Evolutionary conservation across 163 green algal genomes (phyloP).

Genomic region (Trebouxiophyceae sp.): DNA sequence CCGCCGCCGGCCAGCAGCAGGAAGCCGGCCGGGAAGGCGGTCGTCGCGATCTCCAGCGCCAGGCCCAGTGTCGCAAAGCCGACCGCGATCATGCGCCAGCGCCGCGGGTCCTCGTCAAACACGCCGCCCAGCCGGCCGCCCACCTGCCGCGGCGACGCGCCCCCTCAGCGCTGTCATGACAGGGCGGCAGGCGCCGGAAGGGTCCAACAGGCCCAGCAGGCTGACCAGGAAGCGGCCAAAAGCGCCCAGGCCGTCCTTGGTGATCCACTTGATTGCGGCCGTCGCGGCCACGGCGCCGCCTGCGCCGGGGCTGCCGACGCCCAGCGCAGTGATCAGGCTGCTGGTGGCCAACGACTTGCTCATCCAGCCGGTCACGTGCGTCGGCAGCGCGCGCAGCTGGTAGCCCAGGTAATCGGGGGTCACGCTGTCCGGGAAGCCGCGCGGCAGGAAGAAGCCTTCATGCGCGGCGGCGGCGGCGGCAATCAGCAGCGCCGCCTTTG

Average conservation of each 20-base stretch:
- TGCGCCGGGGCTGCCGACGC: conserved; percentile 36
- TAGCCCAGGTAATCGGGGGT: conserved; percentile 32
- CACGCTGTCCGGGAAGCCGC: conserved; percentile 33
- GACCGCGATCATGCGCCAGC: conserved; percentile 74
- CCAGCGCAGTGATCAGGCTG: conserved; percentile 46
- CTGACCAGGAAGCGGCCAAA: conserved; percentile 67
- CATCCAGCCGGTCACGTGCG: conserved; percentile 30
- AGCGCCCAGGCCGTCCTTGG: conserved; percentile 77
- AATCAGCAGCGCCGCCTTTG: too few relatives aligned
- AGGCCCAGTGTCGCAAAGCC: conserved; percentile 55
- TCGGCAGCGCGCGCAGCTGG: conserved; percentile 57
- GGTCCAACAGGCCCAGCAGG: neutral
- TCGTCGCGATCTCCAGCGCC: conserved; percentile 69
- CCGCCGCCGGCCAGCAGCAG: conserved; percentile 31
- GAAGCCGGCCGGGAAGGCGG: conserved; percentile 45
- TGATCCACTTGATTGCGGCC: conserved; percentile 80
- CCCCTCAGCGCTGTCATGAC: neutral
- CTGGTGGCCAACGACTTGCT: conserved; percentile 54
- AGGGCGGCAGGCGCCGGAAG: neutral
- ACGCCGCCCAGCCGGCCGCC: conserved; percentile 50
- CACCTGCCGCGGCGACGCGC: conserved; percentile 11
- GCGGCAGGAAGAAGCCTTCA: conserved; percentile 22
- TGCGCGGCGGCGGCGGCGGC: too few relatives aligned
- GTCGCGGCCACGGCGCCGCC: conserved; percentile 33
- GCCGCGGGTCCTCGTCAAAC: conserved; percentile 80